Percentiles rank a stretch among this genome's conserved stretches.
Conservation (phyloP, 345 rosid genomes). For the Gossypium stocksii region DNA sequence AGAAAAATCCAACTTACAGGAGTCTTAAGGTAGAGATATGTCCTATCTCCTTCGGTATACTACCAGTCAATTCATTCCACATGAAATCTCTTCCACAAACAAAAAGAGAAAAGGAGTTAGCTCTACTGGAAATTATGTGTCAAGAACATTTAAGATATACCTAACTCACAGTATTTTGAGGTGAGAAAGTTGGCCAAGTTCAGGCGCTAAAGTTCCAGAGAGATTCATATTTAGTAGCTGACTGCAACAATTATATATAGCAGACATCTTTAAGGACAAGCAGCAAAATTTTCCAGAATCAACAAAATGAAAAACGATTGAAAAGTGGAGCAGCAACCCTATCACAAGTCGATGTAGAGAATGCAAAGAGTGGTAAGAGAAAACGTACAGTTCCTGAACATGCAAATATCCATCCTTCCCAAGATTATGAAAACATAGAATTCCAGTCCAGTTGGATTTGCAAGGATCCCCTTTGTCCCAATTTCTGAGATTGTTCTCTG, state of each 20-base stretch:
- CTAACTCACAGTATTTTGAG: conserved; percentile 66
- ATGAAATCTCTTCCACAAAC: conserved; percentile 65
- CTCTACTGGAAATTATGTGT: neutral
- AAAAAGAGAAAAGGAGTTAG: neutral
- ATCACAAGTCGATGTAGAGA: neutral
- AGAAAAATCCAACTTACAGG: conserved; percentile 55
- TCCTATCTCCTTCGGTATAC: conserved; percentile 91
- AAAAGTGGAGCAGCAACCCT: neutral
- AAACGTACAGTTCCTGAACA: conserved; percentile 62
- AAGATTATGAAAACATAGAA: conserved; percentile 41
- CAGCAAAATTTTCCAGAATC: neutral
- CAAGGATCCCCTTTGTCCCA: conserved; percentile 90
- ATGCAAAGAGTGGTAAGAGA: conserved; percentile 10
- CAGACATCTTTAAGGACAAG: neutral
- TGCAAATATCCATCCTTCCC: conserved; percentile 56
- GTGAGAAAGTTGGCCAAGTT: conserved; percentile 55
- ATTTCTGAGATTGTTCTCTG: conserved; percentile 44
- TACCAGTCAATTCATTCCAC: conserved; percentile 82
- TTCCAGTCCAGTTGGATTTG: conserved; percentile 76
- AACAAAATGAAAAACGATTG: neutral
- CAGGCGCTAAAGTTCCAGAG: conserved; percentile 74
- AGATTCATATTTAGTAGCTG: conserved; percentile 72
- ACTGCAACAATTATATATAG: conserved; percentile 36
- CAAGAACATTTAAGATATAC: neutral
- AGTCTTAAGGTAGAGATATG: conserved; percentile 56